Conservation (phyloP, 306 rosid species). For the Senna tora region DNA sequence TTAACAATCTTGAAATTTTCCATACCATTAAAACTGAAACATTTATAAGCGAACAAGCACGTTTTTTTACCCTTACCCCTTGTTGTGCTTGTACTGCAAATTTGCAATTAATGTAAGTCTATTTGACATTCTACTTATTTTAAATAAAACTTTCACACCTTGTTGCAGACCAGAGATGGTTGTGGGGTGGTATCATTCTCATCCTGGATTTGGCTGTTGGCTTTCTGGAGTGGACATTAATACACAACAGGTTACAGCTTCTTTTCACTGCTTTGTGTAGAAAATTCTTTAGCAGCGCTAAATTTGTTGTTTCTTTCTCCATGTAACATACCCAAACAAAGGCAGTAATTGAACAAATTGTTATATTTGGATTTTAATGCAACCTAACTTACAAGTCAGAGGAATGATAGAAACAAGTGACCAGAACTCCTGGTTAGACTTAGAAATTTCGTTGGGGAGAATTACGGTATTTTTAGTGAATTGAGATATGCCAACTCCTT, state of each 20-base stretch:
- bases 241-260: slow-evolving; percentile 83
- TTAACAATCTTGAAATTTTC: too few species aligned
- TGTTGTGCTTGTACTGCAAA: too few species aligned
- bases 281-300: not conserved
- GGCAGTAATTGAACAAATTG: slow-evolving; percentile 2
- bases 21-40: too few species aligned
- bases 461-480: slow-evolving; percentile 5
- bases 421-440: not conserved
- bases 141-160: not conserved
- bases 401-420: slow-evolving; percentile 6
- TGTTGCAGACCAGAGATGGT: slow-evolving; percentile 93
- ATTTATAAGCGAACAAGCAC: too few species aligned
- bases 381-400: slow-evolving; percentile 12
- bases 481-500: slow-evolving; percentile 17
- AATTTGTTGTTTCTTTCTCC: not conserved
- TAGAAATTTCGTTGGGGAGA: not conserved
- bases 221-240: slow-evolving; percentile 96
- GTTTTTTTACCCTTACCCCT: too few species aligned
- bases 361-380: slow-evolving; percentile 4
- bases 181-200: slow-evolving; percentile 96
- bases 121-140: too few species aligned
- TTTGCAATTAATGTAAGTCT: too few species aligned
- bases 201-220: slow-evolving; percentile 99
- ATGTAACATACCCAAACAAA: not conserved
- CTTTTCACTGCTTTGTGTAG: slow-evolving; percentile 1